Base-by-base conservation (phyloP, 768 basidiomycete genomes). In the Artomyces pyxidatus region DNA sequence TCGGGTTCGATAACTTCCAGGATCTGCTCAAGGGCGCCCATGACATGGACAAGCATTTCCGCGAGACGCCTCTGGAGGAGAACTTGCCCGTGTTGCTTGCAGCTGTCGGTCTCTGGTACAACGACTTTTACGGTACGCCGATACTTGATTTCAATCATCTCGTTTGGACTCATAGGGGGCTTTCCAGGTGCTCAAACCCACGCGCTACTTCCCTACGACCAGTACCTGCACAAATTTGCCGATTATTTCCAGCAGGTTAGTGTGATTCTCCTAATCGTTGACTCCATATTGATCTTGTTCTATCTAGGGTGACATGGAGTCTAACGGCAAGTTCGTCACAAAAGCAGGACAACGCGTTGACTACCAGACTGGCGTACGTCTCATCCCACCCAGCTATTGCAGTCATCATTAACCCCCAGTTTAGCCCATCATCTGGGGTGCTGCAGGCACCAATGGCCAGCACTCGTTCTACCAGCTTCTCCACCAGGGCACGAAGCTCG, bases 401-500 rank as follows among this genome's bases (percentile, higher is more conserved):
- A 37, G 45, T 46, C 25, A 42, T 48, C 19, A 42, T 57, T 16
- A 52, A 49, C 21, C 38, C 23, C 2, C 25, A 2, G 29, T 37
- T 11, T 17, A 93, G 85, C 95, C 96, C 12, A 98, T 99, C 71
- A 88, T 98, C 66, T 99, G 96, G 96, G 96, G 95, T 58, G 94
- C 94, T 9, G 85, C 90, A 0, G 96, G 95, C 37, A 98, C 96
- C 32, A 98, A 98, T 68, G 96, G 95, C 49, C 95, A 98, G 66
- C 96, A 99, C 72, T 97, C 96, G 8, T 98, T 99, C 80, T 99
- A 99, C 73, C 95, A 97, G 69, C 86, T 97, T 55, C 75, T 94
- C 19, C 91, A 94, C 69, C 92, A 93, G 65, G 91, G 91, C 44
- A 94, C 91, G 35, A 95, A 92, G 71, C 65, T 94, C 54, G 85